Base-by-base conservation (phyloP, 805 yeast genomes). In the Zygosaccharomyces pseudorouxii region DNA sequence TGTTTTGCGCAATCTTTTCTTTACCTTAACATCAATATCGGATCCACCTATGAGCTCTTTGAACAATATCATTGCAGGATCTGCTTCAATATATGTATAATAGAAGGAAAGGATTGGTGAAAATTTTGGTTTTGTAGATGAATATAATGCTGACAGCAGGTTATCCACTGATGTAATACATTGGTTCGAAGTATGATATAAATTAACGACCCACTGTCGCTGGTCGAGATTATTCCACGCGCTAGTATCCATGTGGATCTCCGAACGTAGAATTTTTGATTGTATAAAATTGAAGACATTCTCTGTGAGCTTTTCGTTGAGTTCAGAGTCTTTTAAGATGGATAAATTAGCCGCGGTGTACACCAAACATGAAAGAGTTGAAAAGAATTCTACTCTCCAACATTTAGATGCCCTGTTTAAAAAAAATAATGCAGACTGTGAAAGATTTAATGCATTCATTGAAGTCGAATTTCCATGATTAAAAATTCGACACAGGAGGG, bases 371-470 rank as follows among this genome's bases (percentile, higher is more conserved):
- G 80, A 76, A 42, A 77, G 66, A 0, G 86, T 71, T 0, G 80
- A 68, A 5, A 62, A 63, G 50, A 74, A 55, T 36, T 60, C 76
- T 4, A 84, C 62, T 49, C 85, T 68, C 93, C 93, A 86, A 46
- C 77, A 70, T 36, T 69, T 71, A 5, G 79, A 68, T 46, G 79
- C 76, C 12, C 71, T 62, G 1, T 59, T 63, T 3, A 84, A 56
- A 10, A 84, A 61, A 39, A 70, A 71, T 6, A 65, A 60, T 0
- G 78, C 69, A 14, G 71, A 61, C 50, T 76, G 77, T 1, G 81
- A 67, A n/a, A 76, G 53, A 10, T 42, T 50, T n/a, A 57, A 40
- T 4, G 51, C 40, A 9, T 39, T 47, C n/a, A 29, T 25, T 25
- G 47, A 48, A n/a, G 39, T 28, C 2, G 37, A 23, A 19, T 51